phyloP scores from a whole-genome alignment of 805 yeast genomes.

The Candida railenensis region DNA sequence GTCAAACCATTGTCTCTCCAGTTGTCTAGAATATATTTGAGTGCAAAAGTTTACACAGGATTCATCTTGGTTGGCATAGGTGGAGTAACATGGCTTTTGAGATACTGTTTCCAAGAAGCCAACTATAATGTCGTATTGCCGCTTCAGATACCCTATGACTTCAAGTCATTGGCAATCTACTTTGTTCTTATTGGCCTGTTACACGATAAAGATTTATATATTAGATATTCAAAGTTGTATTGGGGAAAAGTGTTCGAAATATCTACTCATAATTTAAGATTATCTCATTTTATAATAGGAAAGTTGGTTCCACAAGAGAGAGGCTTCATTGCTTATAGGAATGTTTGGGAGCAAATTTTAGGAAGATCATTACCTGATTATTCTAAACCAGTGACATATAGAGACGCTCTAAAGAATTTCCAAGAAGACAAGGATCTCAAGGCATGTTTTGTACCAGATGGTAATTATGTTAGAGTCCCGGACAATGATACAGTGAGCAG shows the following conservation, averaged over 20 bases:
- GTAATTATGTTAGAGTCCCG: conserved; percentile 83
- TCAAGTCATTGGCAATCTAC: conserved; percentile 6
- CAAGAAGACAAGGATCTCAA: conserved; percentile 36
- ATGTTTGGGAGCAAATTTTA: conserved; percentile 42
- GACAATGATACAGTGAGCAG: conserved; percentile 74
- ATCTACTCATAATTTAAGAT: conserved; percentile 56
- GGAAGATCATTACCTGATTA: conserved; percentile 51
- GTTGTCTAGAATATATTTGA: conserved; percentile 65
- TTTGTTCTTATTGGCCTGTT: conserved; percentile 3
- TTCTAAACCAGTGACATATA: conserved; percentile 50
- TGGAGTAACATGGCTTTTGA: conserved; percentile 49
- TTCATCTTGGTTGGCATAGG: conserved; percentile 80
- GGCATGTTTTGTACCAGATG: conserved; percentile 76
- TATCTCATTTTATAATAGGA: conserved; percentile 79
- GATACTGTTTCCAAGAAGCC: conserved; percentile 18
- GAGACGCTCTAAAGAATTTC: conserved; percentile 46
- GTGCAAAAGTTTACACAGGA: conserved; percentile 71
- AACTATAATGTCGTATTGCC: conserved; percentile 26
- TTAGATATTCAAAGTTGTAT: conserved; percentile 43
- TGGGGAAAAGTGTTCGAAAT: conserved; percentile 64
- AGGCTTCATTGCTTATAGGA: conserved; percentile 63
- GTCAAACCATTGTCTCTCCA: conserved; percentile 74
- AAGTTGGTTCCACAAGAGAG: conserved; percentile 63
- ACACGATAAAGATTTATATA: conserved; percentile 8
- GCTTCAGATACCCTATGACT: conserved; percentile 13